Conservation (phyloP, 306 rosid species). For the Begonia fuchsioides region DNA sequence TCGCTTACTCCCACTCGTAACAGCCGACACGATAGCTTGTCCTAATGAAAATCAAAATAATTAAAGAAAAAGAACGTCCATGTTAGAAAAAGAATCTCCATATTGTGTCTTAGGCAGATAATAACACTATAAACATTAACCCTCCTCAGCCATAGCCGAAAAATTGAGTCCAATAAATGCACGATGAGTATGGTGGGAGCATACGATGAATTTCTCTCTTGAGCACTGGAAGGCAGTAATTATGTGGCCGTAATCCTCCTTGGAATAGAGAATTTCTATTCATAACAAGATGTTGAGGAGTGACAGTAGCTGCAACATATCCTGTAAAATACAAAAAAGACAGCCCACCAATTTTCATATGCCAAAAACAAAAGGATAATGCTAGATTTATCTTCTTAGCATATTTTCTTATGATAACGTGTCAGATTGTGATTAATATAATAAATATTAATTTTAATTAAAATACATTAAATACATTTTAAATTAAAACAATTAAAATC, state of each 20-base stretch:
- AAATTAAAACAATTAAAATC: too few species aligned
- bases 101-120: neutral
- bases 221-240: slow-evolving; percentile 72
- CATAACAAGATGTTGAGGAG: slow-evolving; percentile 84
- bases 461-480: too few species aligned
- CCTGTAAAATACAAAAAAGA: slow-evolving; percentile 23
- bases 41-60: slow-evolving; percentile 25
- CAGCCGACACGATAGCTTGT: slow-evolving; percentile 67
- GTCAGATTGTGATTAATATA: too few species aligned
- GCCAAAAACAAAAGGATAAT: neutral
- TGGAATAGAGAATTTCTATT: slow-evolving; percentile 77
- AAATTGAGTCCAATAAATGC: neutral
- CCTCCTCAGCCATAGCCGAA: neutral
- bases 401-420: too few species aligned
- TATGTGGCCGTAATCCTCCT: slow-evolving; percentile 91
- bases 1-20: slow-evolving; percentile 64
- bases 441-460: too few species aligned
- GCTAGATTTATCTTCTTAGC: too few species aligned
- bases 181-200: slow-evolving; percentile 5
- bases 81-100: slow-evolving; percentile 1
- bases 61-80: slow-evolving; percentile 2
- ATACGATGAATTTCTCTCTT: slow-evolving; percentile 77
- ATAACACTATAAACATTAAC: neutral
- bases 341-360: neutral
- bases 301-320: slow-evolving; percentile 66